Evolutionary conservation across 495 filamentous ascomycete species (phyloP).

Genomic region (Hypoxylon lienhwacheense): DNA sequence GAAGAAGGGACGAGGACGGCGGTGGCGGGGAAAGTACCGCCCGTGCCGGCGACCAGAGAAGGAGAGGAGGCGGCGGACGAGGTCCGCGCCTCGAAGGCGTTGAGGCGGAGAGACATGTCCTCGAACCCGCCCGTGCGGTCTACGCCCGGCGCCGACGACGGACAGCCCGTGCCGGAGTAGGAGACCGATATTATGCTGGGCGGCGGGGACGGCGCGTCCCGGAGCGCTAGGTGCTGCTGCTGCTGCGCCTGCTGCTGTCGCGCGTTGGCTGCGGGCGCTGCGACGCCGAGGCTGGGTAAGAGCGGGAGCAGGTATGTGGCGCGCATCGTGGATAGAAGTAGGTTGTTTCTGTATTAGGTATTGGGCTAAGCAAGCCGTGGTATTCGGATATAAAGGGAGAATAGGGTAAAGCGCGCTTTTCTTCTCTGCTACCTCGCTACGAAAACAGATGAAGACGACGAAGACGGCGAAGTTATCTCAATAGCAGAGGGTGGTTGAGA

Average conservation of each 20-base stretch:
- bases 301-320: conserved; percentile 26
- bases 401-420: too few relatives aligned
- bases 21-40: too few relatives aligned
- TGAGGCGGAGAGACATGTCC: conserved; percentile 41
- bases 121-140: conserved; percentile 41
- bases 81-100: conserved; percentile 40
- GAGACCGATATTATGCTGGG: conserved; percentile 41
- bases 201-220: conserved; percentile 26
- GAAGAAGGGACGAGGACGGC: too few relatives aligned
- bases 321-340: conserved; percentile 39
- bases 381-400: conserved; percentile 2
- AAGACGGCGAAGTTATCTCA: too few relatives aligned
- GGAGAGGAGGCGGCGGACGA: conserved; percentile 31
- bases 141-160: conserved; percentile 35
- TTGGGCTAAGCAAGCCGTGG: background rate
- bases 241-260: too few relatives aligned
- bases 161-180: conserved; percentile 47
- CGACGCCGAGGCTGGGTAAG: conserved; percentile 34
- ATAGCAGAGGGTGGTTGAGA: too few relatives aligned
- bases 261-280: conserved; percentile 23
- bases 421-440: too few relatives aligned
- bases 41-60: too few relatives aligned
- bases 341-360: conserved; percentile 7
- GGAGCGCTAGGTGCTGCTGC: conserved; percentile 1
- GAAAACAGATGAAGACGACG: too few relatives aligned